phyloP scores from a whole-genome alignment of 805 yeast species.

The Wickerhamiella hasegawae region DNA sequence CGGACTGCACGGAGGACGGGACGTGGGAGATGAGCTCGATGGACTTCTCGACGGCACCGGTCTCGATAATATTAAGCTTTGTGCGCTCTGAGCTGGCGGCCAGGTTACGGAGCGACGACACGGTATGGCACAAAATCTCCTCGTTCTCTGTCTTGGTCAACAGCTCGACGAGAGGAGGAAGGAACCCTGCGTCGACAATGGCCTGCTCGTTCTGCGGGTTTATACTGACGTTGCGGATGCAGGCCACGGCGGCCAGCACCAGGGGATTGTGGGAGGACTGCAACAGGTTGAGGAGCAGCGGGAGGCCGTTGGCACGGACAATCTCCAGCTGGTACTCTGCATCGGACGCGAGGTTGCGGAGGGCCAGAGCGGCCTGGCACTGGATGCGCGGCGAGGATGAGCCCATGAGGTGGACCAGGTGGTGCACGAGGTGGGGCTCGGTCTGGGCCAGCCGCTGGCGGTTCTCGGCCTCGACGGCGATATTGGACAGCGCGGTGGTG shows the following conservation, averaged over 20 bases:
- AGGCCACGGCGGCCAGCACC: conserved; percentile 92
- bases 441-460: conserved; percentile 78
- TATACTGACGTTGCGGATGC: conserved; percentile 91
- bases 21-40: conserved; percentile 60
- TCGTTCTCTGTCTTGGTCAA: conserved; percentile 68
- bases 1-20: conserved; percentile 92
- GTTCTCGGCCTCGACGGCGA: conserved; percentile 90
- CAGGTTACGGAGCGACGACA: conserved; percentile 83
- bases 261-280: conserved; percentile 84
- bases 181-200: conserved; percentile 91
- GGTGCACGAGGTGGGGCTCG: conserved; percentile 81
- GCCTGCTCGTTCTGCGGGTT: conserved; percentile 93
- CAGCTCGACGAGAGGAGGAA: conserved; percentile 74
- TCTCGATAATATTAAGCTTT: conserved; percentile 78
- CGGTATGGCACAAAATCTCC: conserved; percentile 97
- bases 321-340: conserved; percentile 91
- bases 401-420: conserved; percentile 81
- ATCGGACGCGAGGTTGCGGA: conserved; percentile 91
- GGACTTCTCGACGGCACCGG: conserved; percentile 91
- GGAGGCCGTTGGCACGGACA: conserved; percentile 88
- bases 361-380: conserved; percentile 94
- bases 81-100: conserved; percentile 94
- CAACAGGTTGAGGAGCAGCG: conserved; percentile 77
- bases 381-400: conserved; percentile 88
- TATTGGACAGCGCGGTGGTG: conserved; percentile 90